Percentiles rank a stretch among this genome's conserved stretches.
These are phyloP conservation scores for Eimeria brunetti DNA, from an alignment of 169 alveolate genomes.

Conservation along the genomic window DNA sequence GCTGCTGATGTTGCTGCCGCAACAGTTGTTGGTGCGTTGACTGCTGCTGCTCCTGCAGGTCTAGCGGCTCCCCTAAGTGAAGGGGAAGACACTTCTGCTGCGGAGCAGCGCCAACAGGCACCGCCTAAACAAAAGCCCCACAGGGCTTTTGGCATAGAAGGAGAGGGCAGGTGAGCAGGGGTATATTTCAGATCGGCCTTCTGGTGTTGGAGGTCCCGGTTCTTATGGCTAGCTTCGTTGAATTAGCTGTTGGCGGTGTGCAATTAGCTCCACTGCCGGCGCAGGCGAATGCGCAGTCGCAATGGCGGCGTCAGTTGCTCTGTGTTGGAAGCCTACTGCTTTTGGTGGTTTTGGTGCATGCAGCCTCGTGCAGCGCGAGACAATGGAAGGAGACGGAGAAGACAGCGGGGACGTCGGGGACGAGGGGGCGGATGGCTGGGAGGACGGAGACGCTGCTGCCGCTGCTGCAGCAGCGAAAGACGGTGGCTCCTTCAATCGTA, in stretches of 20 bases:
- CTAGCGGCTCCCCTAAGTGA: conserved; percentile 15
- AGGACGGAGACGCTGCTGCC: conserved; percentile 29
- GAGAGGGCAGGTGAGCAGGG: conserved; percentile 57
- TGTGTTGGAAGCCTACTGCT: background rate
- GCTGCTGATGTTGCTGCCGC: background rate
- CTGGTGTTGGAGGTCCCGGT: background rate
- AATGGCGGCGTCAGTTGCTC: background rate
- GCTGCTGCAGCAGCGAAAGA: conserved; percentile 23
- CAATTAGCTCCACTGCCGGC: background rate
- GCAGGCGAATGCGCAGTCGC: background rate
- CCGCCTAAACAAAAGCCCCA: background rate
- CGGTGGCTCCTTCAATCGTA: conserved; percentile 29
- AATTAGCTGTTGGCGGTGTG: background rate
- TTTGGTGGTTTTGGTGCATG: background rate
- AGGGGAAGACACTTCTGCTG: background rate
- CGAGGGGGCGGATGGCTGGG: conserved; percentile 5
- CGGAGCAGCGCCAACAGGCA: conserved; percentile 31
- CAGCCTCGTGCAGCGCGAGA: conserved; percentile 72
- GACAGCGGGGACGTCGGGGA: background rate
- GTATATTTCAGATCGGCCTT: background rate
- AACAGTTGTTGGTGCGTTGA: background rate
- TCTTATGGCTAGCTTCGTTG: background rate
- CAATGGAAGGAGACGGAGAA: conserved; percentile 51
- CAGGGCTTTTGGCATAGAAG: conserved; percentile 65
- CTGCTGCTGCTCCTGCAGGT: conserved; percentile 23